phyloP scores from a whole-genome alignment of 2,329 filamentous ascomycete species.

The Grosmannia huntii region DNA sequence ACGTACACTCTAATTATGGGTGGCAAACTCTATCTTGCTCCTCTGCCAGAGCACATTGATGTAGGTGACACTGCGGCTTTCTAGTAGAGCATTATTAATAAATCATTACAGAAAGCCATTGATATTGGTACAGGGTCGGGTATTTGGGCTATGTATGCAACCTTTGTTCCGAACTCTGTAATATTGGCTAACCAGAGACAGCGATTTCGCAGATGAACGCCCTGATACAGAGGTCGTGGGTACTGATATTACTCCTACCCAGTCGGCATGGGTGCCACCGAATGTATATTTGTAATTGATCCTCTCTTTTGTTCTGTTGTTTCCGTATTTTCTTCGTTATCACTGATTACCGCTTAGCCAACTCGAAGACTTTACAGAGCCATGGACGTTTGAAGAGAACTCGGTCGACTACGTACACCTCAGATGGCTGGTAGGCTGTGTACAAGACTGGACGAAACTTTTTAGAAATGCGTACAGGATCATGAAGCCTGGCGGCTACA shows the following conservation, averaged over 20 bases:
- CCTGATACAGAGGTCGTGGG: slow-evolving; percentile 28
- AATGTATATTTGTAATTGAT: slow-evolving; percentile 5
- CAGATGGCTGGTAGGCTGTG: slow-evolving; percentile 15
- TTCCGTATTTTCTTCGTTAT: too few species aligned
- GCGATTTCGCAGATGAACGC: slow-evolving; percentile 24
- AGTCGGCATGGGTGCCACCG: slow-evolving; percentile 9
- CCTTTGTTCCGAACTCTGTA: too few species aligned
- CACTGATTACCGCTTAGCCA: slow-evolving; percentile 4
- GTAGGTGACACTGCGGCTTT: not conserved
- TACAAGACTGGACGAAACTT: slow-evolving; percentile 14
- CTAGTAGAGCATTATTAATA: too few species aligned
- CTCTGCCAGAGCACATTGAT: slow-evolving; percentile 11
- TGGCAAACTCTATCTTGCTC: slow-evolving; percentile 16
- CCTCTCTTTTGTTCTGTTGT: not conserved
- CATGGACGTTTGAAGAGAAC: slow-evolving; percentile 13
- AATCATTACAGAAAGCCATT: not conserved
- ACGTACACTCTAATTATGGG: slow-evolving; percentile 13
- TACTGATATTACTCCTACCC: slow-evolving; percentile 29
- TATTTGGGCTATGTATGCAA: slow-evolving; percentile 29
- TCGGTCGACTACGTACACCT: slow-evolving; percentile 18
- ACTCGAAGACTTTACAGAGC: slow-evolving; percentile 16
- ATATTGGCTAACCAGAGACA: slow-evolving; percentile 13
- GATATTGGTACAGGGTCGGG: slow-evolving; percentile 9
- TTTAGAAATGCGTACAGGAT: slow-evolving; percentile 12
- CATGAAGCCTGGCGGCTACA: slow-evolving; percentile 36